Evolutionary conservation across 148 eudicot genomes (phyloP), one percentile per base, ranked within the genome.

Genomic region (Rhododendron ovatum): DNA sequence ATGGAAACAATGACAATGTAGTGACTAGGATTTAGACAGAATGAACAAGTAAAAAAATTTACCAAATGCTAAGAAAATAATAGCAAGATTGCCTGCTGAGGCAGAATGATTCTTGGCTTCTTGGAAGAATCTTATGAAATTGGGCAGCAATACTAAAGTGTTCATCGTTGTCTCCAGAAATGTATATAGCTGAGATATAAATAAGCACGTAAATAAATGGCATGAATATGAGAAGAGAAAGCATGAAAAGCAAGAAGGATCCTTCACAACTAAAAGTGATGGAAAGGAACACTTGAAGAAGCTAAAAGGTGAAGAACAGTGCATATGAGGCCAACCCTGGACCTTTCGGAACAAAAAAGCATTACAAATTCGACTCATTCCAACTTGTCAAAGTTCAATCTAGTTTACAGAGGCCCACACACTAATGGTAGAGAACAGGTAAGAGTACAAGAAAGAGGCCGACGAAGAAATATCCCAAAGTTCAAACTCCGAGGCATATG

Each of bases 21-120:
- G 85, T 81, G 82, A 82, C 83, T 35, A 78, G 63, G 53, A 73
- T 61, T 26, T 55, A 61, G 18, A 57, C 35, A 73, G 20, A 47
- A 79, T 41, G 81, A 79, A 77, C 33, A 84, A 39, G 82, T 24
- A 48, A 82, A 83, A 88, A 48, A 63, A 71, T 84, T 81, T 89
- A 95, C 99, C 93, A 88, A 96, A 96, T 82, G 96, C 96, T 91
- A 96, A 89, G 88, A 96, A 93, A 0, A 90, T 90, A 84, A 96
- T 87, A 59, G 98, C 94, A 87, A 96, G 95, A 87, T 90, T 85
- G 84, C 95, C 92, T 26, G 98, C 92, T 80, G 94, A 91, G 30
- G 67, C 87, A 28, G 96, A 88, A 86, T 84, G 95, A 71, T 87
- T 81, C 87, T 83, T 89, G 81, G 92, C 94, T 80, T 96, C 91